Base-by-base conservation (phyloP, 148 eudicot genomes). In the Beta vulgaris region DNA sequence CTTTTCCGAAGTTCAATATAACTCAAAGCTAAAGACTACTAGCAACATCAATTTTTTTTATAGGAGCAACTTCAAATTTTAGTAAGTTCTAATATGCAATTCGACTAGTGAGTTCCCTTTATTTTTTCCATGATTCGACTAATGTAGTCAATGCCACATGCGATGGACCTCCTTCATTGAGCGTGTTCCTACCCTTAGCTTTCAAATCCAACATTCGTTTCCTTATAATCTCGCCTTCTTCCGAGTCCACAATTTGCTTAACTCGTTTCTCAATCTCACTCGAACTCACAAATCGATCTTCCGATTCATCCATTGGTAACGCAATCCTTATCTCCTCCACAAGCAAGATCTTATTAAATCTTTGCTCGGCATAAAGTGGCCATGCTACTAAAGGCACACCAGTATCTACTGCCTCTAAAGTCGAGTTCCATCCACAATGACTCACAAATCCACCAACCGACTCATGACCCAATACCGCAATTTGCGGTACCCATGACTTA, bases 401-500 rank as follows among this genome's bases (percentile, higher is more conserved):
- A 2, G 75, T 80, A 31, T 49, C 43, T 1, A 85, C 71, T 0
- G 82, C 84, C 73, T 85, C 88, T 32, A 85, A 36, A 53, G 69
- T 62, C 55, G 88, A 85, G 80, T 86, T 86, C 88, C 88, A 86
- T 9, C 88, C 91, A 40, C 91, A 90, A 37, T 87, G 89, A n/a
- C 85, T 82, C 82, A 87, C 87, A 34, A 90, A 90, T 16, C 89
- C 93, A 7, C 93, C 93, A 4, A 87, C 82, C 0, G 93, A 76
- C 12, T 68, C 80, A 44, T 86, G 93, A 18, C n/a, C 70, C 62
- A 90, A 54, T 18, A 86, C 77, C 0, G 36, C 85, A 57, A 82
- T 70, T 53, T 87, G 91, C 2, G 91, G 89, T 2, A 82, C 91
- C 93, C 93, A 90, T 11, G 82, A 81, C 72, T 83, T 90, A 36